Percentiles rank a stretch among this genome's conserved stretches.
Evolutionary conservation across 1,284 basidiomycete genomes (phyloP).

Genomic region (Gomphus sp.): DNA sequence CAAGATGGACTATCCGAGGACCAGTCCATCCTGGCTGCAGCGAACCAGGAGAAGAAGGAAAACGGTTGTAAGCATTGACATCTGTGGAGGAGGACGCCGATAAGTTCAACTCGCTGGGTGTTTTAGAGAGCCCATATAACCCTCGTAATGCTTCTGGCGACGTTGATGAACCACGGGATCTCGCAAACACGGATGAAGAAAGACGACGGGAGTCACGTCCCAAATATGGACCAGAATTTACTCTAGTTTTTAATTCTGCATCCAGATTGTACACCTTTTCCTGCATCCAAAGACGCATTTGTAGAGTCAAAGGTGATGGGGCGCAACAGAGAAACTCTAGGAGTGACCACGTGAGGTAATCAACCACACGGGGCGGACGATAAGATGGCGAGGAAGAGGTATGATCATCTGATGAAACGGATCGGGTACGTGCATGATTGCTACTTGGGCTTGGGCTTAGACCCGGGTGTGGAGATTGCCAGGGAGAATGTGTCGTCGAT

Average conservation of each 20-base stretch:
- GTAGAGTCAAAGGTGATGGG: constrained; percentile 53
- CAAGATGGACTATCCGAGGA: constrained; percentile 1
- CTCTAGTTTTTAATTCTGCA: constrained; percentile 32
- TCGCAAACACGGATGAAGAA: constrained; percentile 35
- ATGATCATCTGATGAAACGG: constrained; percentile 10
- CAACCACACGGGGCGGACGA: constrained; percentile 45
- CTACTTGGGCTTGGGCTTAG: constrained; percentile 4
- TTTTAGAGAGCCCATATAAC: constrained; percentile 14
- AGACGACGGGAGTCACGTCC: constrained; percentile 22
- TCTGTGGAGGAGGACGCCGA: constrained; percentile 3
- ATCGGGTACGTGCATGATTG: constrained; percentile 3
- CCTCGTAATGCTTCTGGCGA: constrained; percentile 44
- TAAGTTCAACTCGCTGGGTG: constrained; percentile 10
- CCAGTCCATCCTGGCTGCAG: not conserved
- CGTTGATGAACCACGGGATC: constrained; percentile 36
- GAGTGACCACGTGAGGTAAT: constrained; percentile 69
- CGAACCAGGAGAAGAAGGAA: not conserved
- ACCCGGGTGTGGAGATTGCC: constrained; percentile 28
- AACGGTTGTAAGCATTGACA: not conserved
- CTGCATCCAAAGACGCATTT: constrained; percentile 53
- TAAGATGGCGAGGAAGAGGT: not conserved
- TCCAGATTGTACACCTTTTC: constrained; percentile 49
- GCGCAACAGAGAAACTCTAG: constrained; percentile 59
- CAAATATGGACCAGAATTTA: constrained; percentile 20
- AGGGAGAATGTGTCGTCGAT: constrained; percentile 37